phyloP scores from a whole-genome alignment of 805 yeast species.

The Aciculoconidium aculeatum region DNA sequence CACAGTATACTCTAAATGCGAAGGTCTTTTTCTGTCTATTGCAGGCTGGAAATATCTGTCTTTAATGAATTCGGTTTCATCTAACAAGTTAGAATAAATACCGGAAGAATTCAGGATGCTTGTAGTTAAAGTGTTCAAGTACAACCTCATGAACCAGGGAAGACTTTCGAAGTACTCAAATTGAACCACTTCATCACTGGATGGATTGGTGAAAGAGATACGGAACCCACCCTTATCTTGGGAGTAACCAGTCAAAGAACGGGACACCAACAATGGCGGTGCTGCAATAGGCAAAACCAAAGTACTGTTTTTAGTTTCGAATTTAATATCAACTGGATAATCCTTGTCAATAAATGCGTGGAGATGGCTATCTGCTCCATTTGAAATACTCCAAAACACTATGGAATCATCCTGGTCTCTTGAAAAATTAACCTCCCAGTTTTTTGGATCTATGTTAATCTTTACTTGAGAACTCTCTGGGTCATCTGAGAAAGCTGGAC shows the following conservation, averaged over 20 bases:
- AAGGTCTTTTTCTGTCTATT: conserved; percentile 71
- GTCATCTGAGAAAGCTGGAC: conserved; percentile 55
- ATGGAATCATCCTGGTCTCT: conserved; percentile 9
- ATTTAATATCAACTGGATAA: conserved; percentile 28
- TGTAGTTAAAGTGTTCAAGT: conserved; percentile 60
- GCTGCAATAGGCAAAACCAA: conserved; percentile 29
- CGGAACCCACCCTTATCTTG: conserved; percentile 89
- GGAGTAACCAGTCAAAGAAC: conserved; percentile 88
- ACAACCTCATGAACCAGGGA: conserved; percentile 91
- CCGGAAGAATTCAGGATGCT: conserved; percentile 21
- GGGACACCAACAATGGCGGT: conserved; percentile 69
- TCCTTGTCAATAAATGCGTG: conserved; percentile 14
- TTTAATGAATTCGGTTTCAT: conserved; percentile 33
- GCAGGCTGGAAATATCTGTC: conserved; percentile 69
- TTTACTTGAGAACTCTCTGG: conserved; percentile 35
- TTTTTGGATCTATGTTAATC: conserved; percentile 34
- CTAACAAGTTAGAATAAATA: conserved; percentile 10
- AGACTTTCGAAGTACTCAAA: conserved; percentile 71
- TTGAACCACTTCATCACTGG: conserved; percentile 34
- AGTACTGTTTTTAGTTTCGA: conserved; percentile 42
- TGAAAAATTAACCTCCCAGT: conserved; percentile 43
- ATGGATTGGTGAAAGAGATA: conserved; percentile 68
- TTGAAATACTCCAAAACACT: conserved; percentile 8
- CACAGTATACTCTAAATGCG: conserved; percentile 70
- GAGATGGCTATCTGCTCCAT: conserved; percentile 3